Base-by-base conservation (phyloP, 2,329 filamentous ascomycete genomes). In the Colletotrichum godetiae region DNA sequence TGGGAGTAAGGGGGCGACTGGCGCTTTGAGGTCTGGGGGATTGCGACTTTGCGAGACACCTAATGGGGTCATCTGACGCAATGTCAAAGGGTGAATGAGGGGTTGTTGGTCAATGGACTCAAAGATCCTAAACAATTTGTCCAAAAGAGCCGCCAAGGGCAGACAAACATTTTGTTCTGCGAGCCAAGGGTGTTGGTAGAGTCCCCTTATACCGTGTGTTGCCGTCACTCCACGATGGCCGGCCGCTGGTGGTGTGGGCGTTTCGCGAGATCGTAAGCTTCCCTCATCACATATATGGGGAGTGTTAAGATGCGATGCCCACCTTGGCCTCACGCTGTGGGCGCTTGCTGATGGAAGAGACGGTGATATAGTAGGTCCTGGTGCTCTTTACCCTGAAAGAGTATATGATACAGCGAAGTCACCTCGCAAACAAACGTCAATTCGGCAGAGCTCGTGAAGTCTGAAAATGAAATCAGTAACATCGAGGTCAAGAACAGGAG, bases 41-140 rank as follows among this genome's bases (percentile, higher is more conserved):
- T 55, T 72, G 46, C 46, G 31, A 69, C 59, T 69, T 60, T 64
- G 66, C 53, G 59, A 64, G 59, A 69, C 70, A 70, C 60, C 64
- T 42, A 27, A 64, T 29, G 66, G 64, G 66, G 66, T 69, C 59
- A 69, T 64, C 65, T 72, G 69, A 69, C 53, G 53, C 58, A 37
- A 37, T 27, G 66, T 33, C 31, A 46, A 53, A 58, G 57, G 42
- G 27, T 29, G 33, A 15, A 27, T 13, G 35, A 62, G 63, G 49
- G 52, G 37, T 37, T 59, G n/a, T 63, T 49, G 24, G 59, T 62
- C 24, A 37, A 8, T 68, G 46, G 29, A 11, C 31, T 22, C 3
- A 22, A 53, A 22, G 27, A 49, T 29, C 58, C 46, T n/a, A 22
- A 19, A 24, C 56, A 65, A 35, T 35, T 29, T 7, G 31, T 42